These are phyloP conservation scores for Salvia rosmarinus DNA, from an alignment of 257 asterid species.

Conservation along the genomic window DNA sequence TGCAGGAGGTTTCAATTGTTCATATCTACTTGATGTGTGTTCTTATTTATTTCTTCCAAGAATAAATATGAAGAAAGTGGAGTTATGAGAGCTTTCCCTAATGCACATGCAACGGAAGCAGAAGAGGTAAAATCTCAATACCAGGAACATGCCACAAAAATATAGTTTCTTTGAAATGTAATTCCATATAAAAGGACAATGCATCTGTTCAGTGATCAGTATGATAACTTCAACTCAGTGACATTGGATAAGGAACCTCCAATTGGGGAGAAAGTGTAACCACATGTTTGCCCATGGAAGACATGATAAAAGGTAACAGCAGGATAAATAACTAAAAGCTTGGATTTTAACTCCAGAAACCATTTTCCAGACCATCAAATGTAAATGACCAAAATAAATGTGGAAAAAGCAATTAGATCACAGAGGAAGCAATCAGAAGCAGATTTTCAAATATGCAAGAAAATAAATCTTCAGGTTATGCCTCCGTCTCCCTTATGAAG, in stretches of 20 bases:
- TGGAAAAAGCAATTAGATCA: slow-evolving; percentile 2
- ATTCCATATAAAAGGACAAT: not conserved
- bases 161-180: slow-evolving; percentile 22
- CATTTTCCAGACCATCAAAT: slow-evolving; percentile 17
- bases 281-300: not conserved
- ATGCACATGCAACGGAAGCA: not conserved
- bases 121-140: not conserved
- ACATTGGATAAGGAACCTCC: too few relatives aligned
- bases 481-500: too few relatives aligned
- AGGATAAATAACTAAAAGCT: not conserved
- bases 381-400: slow-evolving; percentile 8
- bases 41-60: too few relatives aligned
- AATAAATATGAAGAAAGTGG: too few relatives aligned
- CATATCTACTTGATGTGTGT: too few relatives aligned
- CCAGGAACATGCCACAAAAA: slow-evolving; percentile 5
- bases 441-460: too few relatives aligned
- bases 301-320: not conserved
- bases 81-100: not conserved
- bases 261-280: too few relatives aligned
- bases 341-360: slow-evolving; percentile 8
- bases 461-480: too few relatives aligned
- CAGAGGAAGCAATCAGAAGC: not conserved
- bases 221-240: slow-evolving; percentile 1
- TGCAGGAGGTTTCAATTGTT: too few relatives aligned
- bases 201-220: not conserved